phyloP scores from a whole-genome alignment of 306 rosid genomes.

The Dalbergia cochinchinensis region DNA sequence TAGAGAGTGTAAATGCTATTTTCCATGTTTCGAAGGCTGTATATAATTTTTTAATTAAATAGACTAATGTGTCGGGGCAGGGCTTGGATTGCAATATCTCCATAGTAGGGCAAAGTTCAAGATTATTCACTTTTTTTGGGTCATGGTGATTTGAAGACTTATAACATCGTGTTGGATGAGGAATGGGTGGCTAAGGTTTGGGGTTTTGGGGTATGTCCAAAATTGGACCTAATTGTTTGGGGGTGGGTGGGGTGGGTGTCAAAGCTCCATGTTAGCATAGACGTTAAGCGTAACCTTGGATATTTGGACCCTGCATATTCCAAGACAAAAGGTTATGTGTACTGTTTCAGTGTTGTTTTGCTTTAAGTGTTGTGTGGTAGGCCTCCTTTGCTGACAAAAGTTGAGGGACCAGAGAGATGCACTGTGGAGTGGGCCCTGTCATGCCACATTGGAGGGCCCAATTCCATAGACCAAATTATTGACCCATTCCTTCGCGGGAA shows the following conservation, averaged over 20 bases:
- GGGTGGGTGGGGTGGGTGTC: too few species aligned
- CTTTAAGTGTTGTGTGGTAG: constrained; percentile 10
- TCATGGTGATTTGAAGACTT: constrained; percentile 62
- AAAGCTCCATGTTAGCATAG: neutral
- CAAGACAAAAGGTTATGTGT: constrained; percentile 8
- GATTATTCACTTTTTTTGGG: too few species aligned
- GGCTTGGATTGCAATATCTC: too few species aligned
- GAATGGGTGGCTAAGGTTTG: constrained; percentile 59
- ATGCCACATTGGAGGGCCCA: constrained; percentile 18
- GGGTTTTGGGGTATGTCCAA: constrained; percentile 47
- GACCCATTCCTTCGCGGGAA: constrained; percentile 27
- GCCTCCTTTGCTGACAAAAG: constrained; percentile 5
- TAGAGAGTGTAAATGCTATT: too few species aligned
- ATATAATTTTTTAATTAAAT: too few species aligned
- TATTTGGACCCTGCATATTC: constrained; percentile 29
- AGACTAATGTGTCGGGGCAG: too few species aligned
- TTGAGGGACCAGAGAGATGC: constrained; percentile 1
- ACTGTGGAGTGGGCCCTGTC: constrained; percentile 41
- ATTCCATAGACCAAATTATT: neutral
- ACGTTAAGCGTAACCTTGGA: constrained; percentile 15
- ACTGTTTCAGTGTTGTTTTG: constrained; percentile 21
- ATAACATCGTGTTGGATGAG: constrained; percentile 54
- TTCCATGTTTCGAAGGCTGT: too few species aligned
- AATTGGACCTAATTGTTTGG: constrained; percentile 17
- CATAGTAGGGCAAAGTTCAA: too few species aligned